A percentile compares a stretch with the other conserved stretches of the same genome.
Evolutionary conservation across 768 basidiomycete genomes (phyloP).

Genomic region (Scleroderma bovista): DNA sequence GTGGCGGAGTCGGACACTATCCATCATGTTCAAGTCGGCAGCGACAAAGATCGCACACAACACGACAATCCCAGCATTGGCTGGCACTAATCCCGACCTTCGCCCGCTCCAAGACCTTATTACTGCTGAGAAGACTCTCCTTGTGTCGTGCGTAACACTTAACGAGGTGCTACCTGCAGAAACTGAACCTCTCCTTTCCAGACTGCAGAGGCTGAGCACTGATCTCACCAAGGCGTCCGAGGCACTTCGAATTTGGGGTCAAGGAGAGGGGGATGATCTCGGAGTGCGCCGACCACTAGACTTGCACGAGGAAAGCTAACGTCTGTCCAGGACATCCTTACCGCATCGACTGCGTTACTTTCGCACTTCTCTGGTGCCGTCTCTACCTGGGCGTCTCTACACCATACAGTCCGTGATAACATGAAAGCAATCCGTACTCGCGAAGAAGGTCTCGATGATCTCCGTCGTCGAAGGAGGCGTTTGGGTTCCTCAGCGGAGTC

Average conservation of each 20-base stretch:
- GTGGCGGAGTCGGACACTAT: constrained; percentile 2
- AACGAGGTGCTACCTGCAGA: background rate
- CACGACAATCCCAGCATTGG: constrained; percentile 67
- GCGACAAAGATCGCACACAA: constrained; percentile 87
- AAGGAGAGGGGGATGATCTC: constrained; percentile 79
- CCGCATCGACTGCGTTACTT: constrained; percentile 63
- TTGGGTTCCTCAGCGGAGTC: constrained; percentile 69
- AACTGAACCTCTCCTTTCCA: constrained; percentile 17
- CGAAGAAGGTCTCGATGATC: constrained; percentile 78
- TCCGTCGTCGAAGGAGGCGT: constrained; percentile 63
- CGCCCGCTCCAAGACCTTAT: constrained; percentile 85
- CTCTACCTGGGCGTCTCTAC: constrained; percentile 63
- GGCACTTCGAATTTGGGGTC: constrained; percentile 65
- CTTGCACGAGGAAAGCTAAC: background rate
- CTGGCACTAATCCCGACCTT: constrained; percentile 65
- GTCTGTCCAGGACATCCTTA: constrained; percentile 61
- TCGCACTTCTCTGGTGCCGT: constrained; percentile 64
- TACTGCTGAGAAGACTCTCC: constrained; percentile 77
- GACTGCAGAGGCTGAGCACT: constrained; percentile 57
- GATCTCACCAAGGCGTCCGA: constrained; percentile 71
- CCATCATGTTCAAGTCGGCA: constrained; percentile 67
- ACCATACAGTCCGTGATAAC: constrained; percentile 53
- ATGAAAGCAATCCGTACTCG: constrained; percentile 80
- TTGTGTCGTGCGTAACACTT: constrained; percentile 54
- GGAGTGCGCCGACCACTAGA: constrained; percentile 40